Percentiles rank a stretch among this genome's conserved stretches.
phyloP scores from a whole-genome alignment of 306 rosid genomes.

The Hippophae rhamnoides region DNA sequence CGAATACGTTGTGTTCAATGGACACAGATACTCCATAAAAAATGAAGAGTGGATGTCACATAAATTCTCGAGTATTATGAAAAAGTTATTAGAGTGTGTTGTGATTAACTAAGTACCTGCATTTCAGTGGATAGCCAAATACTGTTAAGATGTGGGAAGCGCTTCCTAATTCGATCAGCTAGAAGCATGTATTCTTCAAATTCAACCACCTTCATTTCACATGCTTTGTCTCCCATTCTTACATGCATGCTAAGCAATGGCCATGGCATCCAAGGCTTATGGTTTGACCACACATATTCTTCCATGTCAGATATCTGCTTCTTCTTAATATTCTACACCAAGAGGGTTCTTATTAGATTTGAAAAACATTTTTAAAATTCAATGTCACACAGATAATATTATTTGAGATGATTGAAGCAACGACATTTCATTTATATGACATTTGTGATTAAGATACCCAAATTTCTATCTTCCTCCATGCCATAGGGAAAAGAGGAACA shows the following conservation, averaged over 20 bases:
- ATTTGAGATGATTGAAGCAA: too few relatives aligned
- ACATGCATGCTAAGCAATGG: constrained; percentile 83
- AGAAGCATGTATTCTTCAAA: constrained; percentile 70
- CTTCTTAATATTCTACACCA: constrained; percentile 27
- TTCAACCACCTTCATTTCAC: constrained; percentile 77
- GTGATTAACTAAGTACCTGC: constrained; percentile 40
- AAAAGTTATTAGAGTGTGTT: too few relatives aligned
- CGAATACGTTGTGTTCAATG: too few relatives aligned
- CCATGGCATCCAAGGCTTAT: constrained; percentile 80
- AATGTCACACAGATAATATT: too few relatives aligned
- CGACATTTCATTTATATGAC: too few relatives aligned
- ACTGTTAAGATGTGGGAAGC: constrained; percentile 58
- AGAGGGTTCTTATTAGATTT: not conserved
- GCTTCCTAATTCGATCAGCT: constrained; percentile 48
- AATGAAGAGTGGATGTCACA: too few relatives aligned
- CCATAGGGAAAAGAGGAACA: constrained; percentile 11
- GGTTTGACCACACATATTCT: constrained; percentile 80
- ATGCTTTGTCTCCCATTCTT: constrained; percentile 88
- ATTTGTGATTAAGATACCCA: not conserved
- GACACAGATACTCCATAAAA: too few relatives aligned
- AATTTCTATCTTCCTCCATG: not conserved
- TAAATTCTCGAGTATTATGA: too few relatives aligned
- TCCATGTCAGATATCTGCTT: constrained; percentile 45
- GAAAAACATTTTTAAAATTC: too few relatives aligned
- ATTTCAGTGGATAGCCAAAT: constrained; percentile 82